phyloP scores from a whole-genome alignment of 2,329 filamentous ascomycete genomes.

The Trichophyton benhamiae region DNA sequence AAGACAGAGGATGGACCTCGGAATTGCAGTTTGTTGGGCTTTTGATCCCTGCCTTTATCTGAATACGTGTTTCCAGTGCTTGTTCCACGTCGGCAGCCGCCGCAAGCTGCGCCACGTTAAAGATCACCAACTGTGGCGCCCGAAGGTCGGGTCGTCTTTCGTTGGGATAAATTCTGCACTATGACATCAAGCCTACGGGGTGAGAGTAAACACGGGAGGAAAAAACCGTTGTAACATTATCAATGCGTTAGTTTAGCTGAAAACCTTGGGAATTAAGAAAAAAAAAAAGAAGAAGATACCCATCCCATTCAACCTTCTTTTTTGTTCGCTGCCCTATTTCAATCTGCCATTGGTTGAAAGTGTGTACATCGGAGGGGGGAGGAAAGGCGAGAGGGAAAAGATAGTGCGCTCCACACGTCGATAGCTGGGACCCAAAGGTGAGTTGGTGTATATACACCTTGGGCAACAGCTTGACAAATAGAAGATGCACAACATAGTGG shows the following conservation, averaged over 20 bases:
- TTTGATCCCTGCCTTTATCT: neutral
- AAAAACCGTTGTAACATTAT: neutral
- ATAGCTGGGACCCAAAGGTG: neutral
- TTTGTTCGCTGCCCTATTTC: neutral
- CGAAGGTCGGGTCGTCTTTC: neutral
- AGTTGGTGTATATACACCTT: neutral
- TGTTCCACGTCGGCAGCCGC: neutral
- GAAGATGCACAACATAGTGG: neutral
- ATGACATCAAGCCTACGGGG: neutral
- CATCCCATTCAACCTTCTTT: neutral
- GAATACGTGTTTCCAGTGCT: constrained; percentile 1
- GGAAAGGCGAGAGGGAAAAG: neutral
- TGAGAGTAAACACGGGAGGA: neutral
- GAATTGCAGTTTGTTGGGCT: neutral
- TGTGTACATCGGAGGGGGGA: neutral
- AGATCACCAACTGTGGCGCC: neutral
- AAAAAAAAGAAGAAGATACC: neutral
- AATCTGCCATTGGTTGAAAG: neutral
- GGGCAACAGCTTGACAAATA: neutral
- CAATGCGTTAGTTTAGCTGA: too few relatives aligned
- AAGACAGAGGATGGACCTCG: neutral
- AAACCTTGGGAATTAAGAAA: neutral
- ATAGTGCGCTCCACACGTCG: neutral
- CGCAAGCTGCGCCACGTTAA: neutral
- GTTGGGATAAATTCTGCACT: neutral